These are phyloP conservation scores for Eucalyptus polyanthemos DNA, from an alignment of 345 rosid species.

Conservation along the genomic window DNA sequence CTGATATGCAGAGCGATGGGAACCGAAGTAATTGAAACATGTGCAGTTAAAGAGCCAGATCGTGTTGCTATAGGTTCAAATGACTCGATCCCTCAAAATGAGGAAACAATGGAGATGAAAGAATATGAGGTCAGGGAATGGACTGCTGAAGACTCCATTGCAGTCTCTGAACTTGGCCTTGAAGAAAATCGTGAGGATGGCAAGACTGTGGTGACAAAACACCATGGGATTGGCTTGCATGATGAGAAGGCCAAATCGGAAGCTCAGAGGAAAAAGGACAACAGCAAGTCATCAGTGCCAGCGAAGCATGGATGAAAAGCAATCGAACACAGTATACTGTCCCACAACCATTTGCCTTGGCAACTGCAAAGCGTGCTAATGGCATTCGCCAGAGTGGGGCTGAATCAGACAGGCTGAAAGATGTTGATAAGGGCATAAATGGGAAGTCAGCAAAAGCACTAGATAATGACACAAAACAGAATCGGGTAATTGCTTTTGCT, in stretches of 20 bases:
- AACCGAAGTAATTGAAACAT: background rate
- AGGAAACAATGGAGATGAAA: slow-evolving; percentile 23
- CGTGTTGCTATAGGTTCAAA: background rate
- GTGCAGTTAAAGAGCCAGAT: background rate
- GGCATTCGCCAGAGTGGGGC: background rate
- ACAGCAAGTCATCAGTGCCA: slow-evolving; percentile 12
- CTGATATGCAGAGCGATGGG: background rate
- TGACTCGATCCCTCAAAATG: background rate
- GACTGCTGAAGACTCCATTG: slow-evolving; percentile 10
- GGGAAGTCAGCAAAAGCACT: background rate
- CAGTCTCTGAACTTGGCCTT: background rate
- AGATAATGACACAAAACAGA: background rate
- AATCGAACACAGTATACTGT: slow-evolving; percentile 5
- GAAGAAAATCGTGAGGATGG: slow-evolving; percentile 11
- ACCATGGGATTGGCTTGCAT: slow-evolving; percentile 2
- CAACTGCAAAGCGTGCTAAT: slow-evolving; percentile 35
- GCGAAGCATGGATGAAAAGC: background rate
- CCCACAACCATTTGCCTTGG: slow-evolving; percentile 37
- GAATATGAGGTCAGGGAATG: slow-evolving; percentile 52
- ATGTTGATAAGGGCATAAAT: background rate
- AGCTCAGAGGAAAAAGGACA: slow-evolving; percentile 6
- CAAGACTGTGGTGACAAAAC: slow-evolving; percentile 3
- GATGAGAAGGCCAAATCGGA: slow-evolving; percentile 8
- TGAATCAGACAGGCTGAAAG: background rate
- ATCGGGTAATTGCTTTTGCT: background rate